Percentiles rank a stretch among this genome's conserved stretches.
phyloP scores from a whole-genome alignment of 352 stramenopile species.

The Globisporangium mamillatum region DNA sequence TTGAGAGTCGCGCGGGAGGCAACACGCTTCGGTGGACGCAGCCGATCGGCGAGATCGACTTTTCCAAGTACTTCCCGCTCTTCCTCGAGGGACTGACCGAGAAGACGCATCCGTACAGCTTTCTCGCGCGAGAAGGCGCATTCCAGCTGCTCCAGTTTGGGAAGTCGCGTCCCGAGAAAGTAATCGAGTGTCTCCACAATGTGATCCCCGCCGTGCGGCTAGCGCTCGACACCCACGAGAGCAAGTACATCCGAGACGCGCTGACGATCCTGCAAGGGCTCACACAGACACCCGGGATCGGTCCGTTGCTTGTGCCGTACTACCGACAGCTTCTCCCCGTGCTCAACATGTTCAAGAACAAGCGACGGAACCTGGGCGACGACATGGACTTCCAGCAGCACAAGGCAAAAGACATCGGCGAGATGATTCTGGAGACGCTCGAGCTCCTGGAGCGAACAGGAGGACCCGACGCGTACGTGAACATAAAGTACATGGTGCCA shows the following conservation, averaged over 20 bases:
- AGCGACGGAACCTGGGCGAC: slow-evolving; percentile 89
- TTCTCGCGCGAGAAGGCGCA: slow-evolving; percentile 74
- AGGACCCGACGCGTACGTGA: slow-evolving; percentile 88
- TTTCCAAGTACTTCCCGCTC: slow-evolving; percentile 84
- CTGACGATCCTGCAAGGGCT: slow-evolving; percentile 62
- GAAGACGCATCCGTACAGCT: slow-evolving; percentile 65
- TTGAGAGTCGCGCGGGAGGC: slow-evolving; percentile 45
- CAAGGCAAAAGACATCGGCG: slow-evolving; percentile 71
- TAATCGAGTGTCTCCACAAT: slow-evolving; percentile 65
- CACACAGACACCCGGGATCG: slow-evolving; percentile 53
- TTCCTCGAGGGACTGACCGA: slow-evolving; percentile 91
- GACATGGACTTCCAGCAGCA: slow-evolving; percentile 90
- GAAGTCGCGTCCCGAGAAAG: slow-evolving; percentile 46
- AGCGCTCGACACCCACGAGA: slow-evolving; percentile 68
- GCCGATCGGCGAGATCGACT: slow-evolving; percentile 70
- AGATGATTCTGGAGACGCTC: slow-evolving; percentile 86
- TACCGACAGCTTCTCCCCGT: slow-evolving; percentile 90
- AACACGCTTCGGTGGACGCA: slow-evolving; percentile 60
- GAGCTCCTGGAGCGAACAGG: slow-evolving; percentile 84
- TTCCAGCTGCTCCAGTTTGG: slow-evolving; percentile 84
- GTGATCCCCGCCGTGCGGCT: slow-evolving; percentile 66
- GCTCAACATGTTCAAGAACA: slow-evolving; percentile 89
- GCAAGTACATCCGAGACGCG: slow-evolving; percentile 46
- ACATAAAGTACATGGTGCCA: slow-evolving; percentile 97
- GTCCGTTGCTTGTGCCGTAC: slow-evolving; percentile 86